Evolutionary conservation across 164 flowering plant genomes (phyloP), one percentile per base, ranked within the genome.

Genomic region (Magnolia kwangsiensis): DNA sequence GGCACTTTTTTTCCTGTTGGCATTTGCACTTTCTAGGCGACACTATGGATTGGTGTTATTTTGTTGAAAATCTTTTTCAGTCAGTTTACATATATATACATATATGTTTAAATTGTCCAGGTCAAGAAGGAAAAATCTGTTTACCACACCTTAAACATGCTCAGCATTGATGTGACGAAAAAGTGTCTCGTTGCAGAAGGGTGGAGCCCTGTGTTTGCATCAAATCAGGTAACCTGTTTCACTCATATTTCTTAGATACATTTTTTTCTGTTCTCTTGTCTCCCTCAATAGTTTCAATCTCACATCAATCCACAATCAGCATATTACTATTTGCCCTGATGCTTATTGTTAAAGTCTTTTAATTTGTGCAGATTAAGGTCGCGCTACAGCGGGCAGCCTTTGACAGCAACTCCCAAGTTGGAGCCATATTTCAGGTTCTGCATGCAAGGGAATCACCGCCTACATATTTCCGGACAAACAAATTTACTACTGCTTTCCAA

Each of bases 171-270:
- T 82, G 99, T 96, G 66, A 91, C 99, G 9, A 96, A 90, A 79
- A 96, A 96, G 78, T 96, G 99, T 80, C 97, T 96, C 63, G 99
- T 96, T 69, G 98, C 90, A 76, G 99, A 96, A 82, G 99, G 97
- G 23, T 96, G 99, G 99, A 84, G 97, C 84, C 99, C 98, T 27
- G 85, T 87, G 66, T 94, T 91, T 86, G 99, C 98, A 14, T 79
- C 92, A 78, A 88, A 86, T 55, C 90, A 92, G 90, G 98, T 93
- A 78, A 21, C 19, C 50, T 24, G 20, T 21, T 74, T 19, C 71
- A 31, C 24, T 13, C 6, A 51, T 9, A 7, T 65, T 50, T 58
- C 59, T 58, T 72, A 20, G 27, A 24, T 24, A 66, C 23, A 63
- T 20, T 19, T 14, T 51, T 55, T 8, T 55, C 59, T 55, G 59